Conservation (phyloP, 768 basidiomycete genomes). For the Chalciporus piperatus region DNA sequence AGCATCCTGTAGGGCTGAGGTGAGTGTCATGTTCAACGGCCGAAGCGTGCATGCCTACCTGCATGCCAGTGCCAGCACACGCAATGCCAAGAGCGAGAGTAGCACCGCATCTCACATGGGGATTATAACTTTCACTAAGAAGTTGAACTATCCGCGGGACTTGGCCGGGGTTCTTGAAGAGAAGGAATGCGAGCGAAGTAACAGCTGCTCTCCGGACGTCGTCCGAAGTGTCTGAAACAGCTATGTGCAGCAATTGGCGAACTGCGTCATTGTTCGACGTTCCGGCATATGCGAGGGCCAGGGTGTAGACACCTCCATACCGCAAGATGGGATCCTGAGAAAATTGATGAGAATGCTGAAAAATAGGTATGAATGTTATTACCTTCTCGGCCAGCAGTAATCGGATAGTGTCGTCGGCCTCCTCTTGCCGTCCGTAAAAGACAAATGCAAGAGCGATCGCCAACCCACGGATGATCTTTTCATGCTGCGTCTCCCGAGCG, state of each 20-base stretch:
- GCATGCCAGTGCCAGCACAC: conserved; percentile 94
- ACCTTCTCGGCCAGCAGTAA: conserved; percentile 85
- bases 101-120: conserved; percentile 95
- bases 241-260: conserved; percentile 88
- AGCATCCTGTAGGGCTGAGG: conserved; percentile 63
- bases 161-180: conserved; percentile 95
- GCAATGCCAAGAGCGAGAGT: conserved; percentile 96
- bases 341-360: conserved; percentile 4
- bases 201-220: conserved; percentile 97
- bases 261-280: conserved; percentile 94
- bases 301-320: conserved; percentile 96
- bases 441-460: conserved; percentile 92
- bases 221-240: conserved; percentile 97
- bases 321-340: conserved; percentile 90
- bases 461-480: conserved; percentile 97
- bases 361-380: neutral
- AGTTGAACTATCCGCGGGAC: conserved; percentile 97
- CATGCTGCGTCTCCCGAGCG: conserved; percentile 96
- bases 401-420: conserved; percentile 83
- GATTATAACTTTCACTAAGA: conserved; percentile 97
- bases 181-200: conserved; percentile 89
- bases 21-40: neutral
- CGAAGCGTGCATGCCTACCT: conserved; percentile 46
- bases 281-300: conserved; percentile 95
- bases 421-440: conserved; percentile 89